phyloP scores from a whole-genome alignment of 2,329 filamentous ascomycete genomes.

The Penicillium digitatum region DNA sequence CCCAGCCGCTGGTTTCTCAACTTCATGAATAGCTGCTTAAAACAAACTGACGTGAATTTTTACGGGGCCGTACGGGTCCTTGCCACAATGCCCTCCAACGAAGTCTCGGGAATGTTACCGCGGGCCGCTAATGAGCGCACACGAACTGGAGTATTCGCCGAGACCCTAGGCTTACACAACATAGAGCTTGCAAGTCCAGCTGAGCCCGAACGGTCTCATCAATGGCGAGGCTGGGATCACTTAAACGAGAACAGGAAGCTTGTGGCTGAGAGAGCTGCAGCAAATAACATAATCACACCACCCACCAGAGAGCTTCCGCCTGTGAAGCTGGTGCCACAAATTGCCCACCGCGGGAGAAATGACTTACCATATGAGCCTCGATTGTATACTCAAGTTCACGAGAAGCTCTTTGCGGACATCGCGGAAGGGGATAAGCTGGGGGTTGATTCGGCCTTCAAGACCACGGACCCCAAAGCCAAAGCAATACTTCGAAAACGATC shows the following conservation, averaged over 20 bases:
- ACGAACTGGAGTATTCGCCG: slow-evolving; percentile 56
- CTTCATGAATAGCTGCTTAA: slow-evolving; percentile 55
- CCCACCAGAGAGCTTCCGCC: slow-evolving; percentile 25
- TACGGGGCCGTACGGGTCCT: slow-evolving; percentile 79
- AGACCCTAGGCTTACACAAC: slow-evolving; percentile 44
- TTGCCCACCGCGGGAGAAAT: slow-evolving; percentile 12
- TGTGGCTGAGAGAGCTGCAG: slow-evolving; percentile 30
- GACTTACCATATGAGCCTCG: slow-evolving; percentile 35
- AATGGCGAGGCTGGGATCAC: slow-evolving; percentile 26
- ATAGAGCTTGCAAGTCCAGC: slow-evolving; percentile 53
- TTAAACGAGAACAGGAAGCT: slow-evolving; percentile 23
- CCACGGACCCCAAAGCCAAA: slow-evolving; percentile 1
- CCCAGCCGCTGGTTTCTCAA: slow-evolving; percentile 55
- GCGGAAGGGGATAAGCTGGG: slow-evolving; percentile 22
- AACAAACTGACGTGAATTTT: slow-evolving; percentile 61
- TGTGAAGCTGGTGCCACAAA: slow-evolving; percentile 25
- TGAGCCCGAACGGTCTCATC: slow-evolving; percentile 28
- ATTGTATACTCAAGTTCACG: slow-evolving; percentile 34
- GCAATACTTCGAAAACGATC: neutral
- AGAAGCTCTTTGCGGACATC: slow-evolving; percentile 20
- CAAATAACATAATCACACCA: slow-evolving; percentile 30
- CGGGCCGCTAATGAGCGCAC: slow-evolving; percentile 53
- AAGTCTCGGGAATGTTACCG: slow-evolving; percentile 60
- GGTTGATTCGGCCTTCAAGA: neutral
- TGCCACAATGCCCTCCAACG: slow-evolving; percentile 63